These are phyloP conservation scores for Tricholoma sp. DNA, from an alignment of 768 basidiomycete genomes.

Conservation along the genomic window DNA sequence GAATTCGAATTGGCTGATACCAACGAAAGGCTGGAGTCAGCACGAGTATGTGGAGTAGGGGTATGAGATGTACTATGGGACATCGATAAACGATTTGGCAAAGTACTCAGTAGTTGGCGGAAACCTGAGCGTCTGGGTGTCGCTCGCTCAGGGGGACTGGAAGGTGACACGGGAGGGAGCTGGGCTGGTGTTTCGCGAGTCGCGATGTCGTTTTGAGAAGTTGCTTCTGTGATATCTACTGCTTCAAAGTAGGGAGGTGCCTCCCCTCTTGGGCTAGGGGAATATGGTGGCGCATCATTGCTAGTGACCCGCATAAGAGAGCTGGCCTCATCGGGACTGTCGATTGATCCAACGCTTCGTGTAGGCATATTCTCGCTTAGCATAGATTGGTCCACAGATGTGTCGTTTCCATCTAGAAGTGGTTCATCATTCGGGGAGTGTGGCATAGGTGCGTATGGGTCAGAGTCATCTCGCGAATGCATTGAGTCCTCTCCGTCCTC, in stretches of 20 bases:
- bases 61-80: conserved; percentile 13
- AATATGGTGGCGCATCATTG: conserved; percentile 15
- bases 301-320: conserved; percentile 20
- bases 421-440: conserved; percentile 37
- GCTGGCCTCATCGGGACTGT: conserved; percentile 24
- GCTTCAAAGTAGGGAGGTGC: conserved; percentile 69
- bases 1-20: conserved; percentile 13
- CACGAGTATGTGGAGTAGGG: conserved; percentile 23
- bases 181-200: conserved; percentile 8
- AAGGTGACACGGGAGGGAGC: conserved; percentile 11
- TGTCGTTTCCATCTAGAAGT: conserved; percentile 31
- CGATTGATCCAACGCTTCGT: conserved; percentile 25
- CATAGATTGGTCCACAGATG: conserved; percentile 18
- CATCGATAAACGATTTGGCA: conserved; percentile 32
- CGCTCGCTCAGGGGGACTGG: conserved; percentile 12
- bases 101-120: conserved; percentile 32
- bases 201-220: background rate
- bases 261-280: conserved; percentile 40
- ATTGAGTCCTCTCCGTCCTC: conserved; percentile 32
- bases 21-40: conserved; percentile 25
- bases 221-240: conserved; percentile 17
- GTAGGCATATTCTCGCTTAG: conserved; percentile 18
- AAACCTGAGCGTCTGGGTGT: conserved; percentile 41
- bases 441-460: conserved; percentile 34
- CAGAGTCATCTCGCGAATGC: conserved; percentile 24